Evolutionary conservation across 106 monocot species (phyloP).

Genomic region (Platanthera guangdongensis): DNA sequence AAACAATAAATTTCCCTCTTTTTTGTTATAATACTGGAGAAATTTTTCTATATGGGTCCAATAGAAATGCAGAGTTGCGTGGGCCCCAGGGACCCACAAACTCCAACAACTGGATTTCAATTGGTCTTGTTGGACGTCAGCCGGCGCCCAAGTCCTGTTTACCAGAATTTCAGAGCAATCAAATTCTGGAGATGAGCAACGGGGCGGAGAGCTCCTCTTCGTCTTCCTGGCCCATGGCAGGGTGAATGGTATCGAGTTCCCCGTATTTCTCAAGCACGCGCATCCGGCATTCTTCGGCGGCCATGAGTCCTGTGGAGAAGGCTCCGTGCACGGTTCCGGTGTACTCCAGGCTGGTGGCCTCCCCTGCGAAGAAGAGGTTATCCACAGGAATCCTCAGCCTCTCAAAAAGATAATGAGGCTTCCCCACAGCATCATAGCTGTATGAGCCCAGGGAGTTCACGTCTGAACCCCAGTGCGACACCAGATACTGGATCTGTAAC

Average conservation of each 20-base stretch:
- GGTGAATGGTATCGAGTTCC: constrained; percentile 45
- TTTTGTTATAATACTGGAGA: no score
- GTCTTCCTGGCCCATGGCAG: constrained; percentile 42
- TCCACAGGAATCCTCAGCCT: constrained; percentile 84
- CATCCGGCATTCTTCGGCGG: constrained; percentile 88
- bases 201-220: constrained; percentile 39
- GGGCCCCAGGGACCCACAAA: no score
- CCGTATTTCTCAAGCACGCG: constrained; percentile 57
- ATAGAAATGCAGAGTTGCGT: neutral
- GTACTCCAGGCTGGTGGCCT: constrained; percentile 76
- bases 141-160: no score
- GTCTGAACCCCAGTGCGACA: constrained; percentile 91
- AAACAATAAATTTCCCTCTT: no score
- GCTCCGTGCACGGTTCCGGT: constrained; percentile 92
- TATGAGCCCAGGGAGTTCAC: constrained; percentile 76
- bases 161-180: neutral
- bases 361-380: constrained; percentile 96
- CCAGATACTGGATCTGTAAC: constrained; percentile 72
- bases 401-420: constrained; percentile 61
- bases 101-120: no score
- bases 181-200: constrained; percentile 78
- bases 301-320: constrained; percentile 78
- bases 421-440: constrained; percentile 66
- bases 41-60: neutral
- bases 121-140: no score